Percentiles rank a stretch among this genome's conserved stretches.
These are phyloP conservation scores for Fusarium piperis DNA, from an alignment of 2,329 filamentous ascomycete species.

Conservation along the genomic window DNA sequence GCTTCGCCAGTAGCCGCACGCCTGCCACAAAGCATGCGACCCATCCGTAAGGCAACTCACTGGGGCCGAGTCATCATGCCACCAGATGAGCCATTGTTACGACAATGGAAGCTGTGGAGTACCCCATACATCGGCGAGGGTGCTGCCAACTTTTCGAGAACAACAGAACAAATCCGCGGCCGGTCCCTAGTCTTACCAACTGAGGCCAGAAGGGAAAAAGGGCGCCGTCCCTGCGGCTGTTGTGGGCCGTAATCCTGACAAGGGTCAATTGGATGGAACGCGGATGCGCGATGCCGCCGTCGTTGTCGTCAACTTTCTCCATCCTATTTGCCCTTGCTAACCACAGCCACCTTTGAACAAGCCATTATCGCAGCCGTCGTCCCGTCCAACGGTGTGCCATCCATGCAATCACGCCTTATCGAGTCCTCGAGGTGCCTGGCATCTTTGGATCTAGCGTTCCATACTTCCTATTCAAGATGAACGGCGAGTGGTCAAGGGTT, in stretches of 20 bases:
- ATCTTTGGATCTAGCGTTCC: background rate
- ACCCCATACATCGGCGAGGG: background rate
- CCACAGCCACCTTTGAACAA: background rate
- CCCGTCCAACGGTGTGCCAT: background rate
- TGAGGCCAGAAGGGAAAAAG: slow-evolving; percentile 13
- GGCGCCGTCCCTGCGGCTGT: slow-evolving; percentile 26
- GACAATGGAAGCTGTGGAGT: background rate
- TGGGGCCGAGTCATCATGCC: background rate
- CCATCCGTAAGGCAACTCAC: background rate
- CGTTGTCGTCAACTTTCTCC: slow-evolving; percentile 3
- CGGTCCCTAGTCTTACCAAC: background rate
- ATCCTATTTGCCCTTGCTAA: slow-evolving; percentile 9
- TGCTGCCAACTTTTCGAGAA: slow-evolving; percentile 19
- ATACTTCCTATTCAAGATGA: slow-evolving; percentile 21
- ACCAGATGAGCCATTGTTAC: background rate
- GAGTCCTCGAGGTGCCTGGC: background rate
- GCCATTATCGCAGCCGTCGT: slow-evolving; percentile 1
- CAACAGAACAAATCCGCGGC: background rate
- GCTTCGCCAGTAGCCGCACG: background rate
- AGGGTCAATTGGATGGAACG: slow-evolving; percentile 24
- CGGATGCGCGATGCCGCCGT: slow-evolving; percentile 31
- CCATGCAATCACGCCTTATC: slow-evolving; percentile 15
- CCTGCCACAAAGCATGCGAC: background rate
- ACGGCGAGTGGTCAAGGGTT: background rate
- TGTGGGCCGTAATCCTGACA: slow-evolving; percentile 17